phyloP scores from a whole-genome alignment of 768 basidiomycete species.

The Hygrophorus russula region DNA sequence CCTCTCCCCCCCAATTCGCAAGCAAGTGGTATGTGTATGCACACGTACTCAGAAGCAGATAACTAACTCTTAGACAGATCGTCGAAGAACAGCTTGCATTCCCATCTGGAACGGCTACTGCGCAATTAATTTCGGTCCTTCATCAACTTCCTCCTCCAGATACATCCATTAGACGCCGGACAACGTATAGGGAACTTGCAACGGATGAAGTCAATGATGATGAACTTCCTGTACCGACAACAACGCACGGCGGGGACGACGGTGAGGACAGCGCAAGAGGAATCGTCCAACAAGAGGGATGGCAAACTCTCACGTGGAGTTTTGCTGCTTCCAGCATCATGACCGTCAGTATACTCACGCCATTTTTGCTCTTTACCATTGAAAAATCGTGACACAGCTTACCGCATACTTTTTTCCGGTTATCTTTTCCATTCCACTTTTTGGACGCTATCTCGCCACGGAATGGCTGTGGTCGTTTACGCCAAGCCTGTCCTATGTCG shows the following conservation, averaged over 20 bases:
- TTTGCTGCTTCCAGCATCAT: conserved; percentile 64
- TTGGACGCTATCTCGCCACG: conserved; percentile 72
- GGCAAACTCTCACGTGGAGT: conserved; percentile 68
- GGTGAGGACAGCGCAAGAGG: conserved; percentile 32
- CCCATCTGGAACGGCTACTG: conserved; percentile 93
- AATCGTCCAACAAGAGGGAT: conserved; percentile 54
- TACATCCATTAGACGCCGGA: conserved; percentile 39
- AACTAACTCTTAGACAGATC: conserved; percentile 38
- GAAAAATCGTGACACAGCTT: conserved; percentile 35
- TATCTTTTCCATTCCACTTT: conserved; percentile 76
- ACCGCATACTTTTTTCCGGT: conserved; percentile 85
- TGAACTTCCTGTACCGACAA: background rate
- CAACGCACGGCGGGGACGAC: conserved; percentile 12
- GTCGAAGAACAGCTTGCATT: conserved; percentile 91
- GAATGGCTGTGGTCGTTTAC: conserved; percentile 94
- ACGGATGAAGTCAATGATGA: conserved; percentile 21
- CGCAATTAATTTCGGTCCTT: conserved; percentile 86
- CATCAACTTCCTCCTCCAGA: conserved; percentile 67
- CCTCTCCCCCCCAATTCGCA: conserved; percentile 86
- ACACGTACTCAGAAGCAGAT: background rate
- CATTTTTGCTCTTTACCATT: conserved; percentile 5
- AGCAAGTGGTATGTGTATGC: conserved; percentile 67
- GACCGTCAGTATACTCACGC: conserved; percentile 44
- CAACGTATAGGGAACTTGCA: conserved; percentile 41
- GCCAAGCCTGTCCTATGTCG: conserved; percentile 85